Conservation (phyloP, 2,329 filamentous ascomycete genomes). For the Aspergillus sp. region DNA sequence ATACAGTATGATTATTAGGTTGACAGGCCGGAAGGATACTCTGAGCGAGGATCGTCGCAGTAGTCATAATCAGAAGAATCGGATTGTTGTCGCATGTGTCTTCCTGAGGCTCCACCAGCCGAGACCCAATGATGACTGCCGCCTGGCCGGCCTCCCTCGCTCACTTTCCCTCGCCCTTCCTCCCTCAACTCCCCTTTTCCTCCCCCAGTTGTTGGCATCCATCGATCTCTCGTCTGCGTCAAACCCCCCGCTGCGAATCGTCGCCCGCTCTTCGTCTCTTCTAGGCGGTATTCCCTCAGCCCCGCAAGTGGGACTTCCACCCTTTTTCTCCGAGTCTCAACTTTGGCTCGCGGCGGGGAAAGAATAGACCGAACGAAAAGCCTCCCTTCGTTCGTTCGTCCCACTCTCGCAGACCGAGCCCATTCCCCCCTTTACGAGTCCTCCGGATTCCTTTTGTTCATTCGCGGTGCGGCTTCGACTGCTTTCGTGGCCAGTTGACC, state of each 20-base stretch:
- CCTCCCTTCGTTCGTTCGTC: neutral
- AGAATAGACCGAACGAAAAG: conserved; percentile 2
- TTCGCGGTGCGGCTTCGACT: neutral
- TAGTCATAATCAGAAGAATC: neutral
- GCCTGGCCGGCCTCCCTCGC: neutral
- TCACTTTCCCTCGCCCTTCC: neutral
- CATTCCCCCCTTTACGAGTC: neutral
- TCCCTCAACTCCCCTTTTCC: neutral
- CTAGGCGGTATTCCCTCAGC: neutral
- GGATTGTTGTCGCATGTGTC: neutral
- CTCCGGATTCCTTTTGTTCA: neutral
- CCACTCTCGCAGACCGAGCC: neutral
- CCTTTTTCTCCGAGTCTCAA: neutral
- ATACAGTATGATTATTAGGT: no score
- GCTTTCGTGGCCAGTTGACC: neutral
- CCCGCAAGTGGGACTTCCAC: neutral
- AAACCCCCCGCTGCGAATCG: neutral
- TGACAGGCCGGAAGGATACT: no score
- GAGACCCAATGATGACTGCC: neutral
- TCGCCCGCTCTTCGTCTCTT: neutral
- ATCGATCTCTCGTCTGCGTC: neutral
- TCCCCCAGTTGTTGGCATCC: neutral
- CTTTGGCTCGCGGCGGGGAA: conserved; percentile 11
- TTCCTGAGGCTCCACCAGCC: neutral
- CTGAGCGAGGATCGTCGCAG: no score